phyloP scores from a whole-genome alignment of 179 eudicot species.

The Patellifolia procumbens region DNA sequence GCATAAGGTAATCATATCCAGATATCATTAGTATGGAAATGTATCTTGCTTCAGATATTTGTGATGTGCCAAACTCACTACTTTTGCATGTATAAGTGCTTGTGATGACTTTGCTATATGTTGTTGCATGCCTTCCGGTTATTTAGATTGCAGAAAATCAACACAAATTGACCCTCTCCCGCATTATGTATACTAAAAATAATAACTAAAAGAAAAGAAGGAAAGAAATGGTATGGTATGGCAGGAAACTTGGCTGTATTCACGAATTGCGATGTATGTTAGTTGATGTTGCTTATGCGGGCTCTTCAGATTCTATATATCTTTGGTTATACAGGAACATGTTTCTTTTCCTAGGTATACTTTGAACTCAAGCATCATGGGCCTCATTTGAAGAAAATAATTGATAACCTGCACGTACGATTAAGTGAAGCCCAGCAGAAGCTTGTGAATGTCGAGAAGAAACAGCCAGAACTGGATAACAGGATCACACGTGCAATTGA shows the following conservation, averaged over 20 bases:
- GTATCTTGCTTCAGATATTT: background rate
- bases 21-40: no score
- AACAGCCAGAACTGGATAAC: slow-evolving; percentile 54
- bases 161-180: background rate
- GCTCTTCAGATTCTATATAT: slow-evolving; percentile 2
- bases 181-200: background rate
- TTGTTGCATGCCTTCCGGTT: no score
- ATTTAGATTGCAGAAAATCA: no score
- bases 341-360: slow-evolving; percentile 47
- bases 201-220: background rate
- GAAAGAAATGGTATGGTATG: background rate
- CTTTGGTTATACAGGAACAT: background rate
- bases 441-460: slow-evolving; percentile 61
- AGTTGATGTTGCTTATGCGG: background rate
- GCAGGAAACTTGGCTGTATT: background rate
- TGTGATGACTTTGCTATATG: background rate
- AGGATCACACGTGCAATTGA: slow-evolving; percentile 52
- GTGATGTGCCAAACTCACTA: background rate
- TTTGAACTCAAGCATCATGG: slow-evolving; percentile 92
- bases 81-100: no score
- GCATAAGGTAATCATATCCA: no score
- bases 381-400: slow-evolving; percentile 70
- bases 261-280: background rate
- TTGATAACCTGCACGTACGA: slow-evolving; percentile 65
- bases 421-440: slow-evolving; percentile 58